Conservation (phyloP, 129 eudicot genomes). For the Arctium minus region DNA sequence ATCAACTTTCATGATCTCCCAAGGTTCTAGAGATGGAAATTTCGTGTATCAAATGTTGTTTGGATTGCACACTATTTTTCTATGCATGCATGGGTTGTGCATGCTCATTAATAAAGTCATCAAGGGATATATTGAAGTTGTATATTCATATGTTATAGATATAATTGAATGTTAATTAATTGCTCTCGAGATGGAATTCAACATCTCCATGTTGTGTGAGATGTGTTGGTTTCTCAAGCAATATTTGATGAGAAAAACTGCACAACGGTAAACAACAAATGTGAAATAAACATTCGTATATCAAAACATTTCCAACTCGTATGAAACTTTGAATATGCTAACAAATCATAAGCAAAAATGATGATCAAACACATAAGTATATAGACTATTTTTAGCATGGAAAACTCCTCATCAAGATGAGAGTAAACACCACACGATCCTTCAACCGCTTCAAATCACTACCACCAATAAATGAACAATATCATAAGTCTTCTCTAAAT, state of each 20-base stretch:
- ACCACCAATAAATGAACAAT: too few relatives aligned
- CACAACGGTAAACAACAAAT: too few relatives aligned
- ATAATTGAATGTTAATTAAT: background rate
- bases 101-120: background rate
- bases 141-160: background rate
- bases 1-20: background rate
- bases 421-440: too few relatives aligned
- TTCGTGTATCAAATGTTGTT: background rate
- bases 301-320: background rate
- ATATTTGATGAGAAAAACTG: background rate
- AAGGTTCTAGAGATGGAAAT: background rate
- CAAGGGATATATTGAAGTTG: background rate
- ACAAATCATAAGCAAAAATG: background rate
- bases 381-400: background rate
- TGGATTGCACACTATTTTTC: background rate
- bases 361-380: background rate
- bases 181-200: background rate
- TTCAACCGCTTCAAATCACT: too few relatives aligned
- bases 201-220: background rate
- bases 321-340: background rate
- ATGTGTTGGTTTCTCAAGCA: background rate
- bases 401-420: background rate
- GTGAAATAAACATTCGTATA: background rate
- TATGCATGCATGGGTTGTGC: background rate
- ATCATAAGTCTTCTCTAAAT: too few relatives aligned